These are phyloP conservation scores for Apophysomyces sp. DNA, from an alignment of 371 early-diverging fungal species.

Conservation along the genomic window DNA sequence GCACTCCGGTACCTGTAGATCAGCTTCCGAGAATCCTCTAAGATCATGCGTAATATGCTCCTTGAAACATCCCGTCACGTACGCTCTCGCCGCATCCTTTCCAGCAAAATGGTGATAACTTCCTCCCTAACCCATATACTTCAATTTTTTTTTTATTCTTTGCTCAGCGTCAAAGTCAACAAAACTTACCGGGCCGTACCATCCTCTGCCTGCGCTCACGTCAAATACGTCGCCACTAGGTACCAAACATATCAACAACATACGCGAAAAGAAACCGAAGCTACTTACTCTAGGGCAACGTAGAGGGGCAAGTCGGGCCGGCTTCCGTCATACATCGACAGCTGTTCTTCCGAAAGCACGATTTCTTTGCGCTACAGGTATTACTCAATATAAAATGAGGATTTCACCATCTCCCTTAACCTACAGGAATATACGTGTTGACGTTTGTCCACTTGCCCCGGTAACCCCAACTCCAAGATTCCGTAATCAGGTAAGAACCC, in stretches of 20 bases:
- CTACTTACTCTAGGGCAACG: constrained; percentile 78
- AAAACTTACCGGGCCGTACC: constrained; percentile 69
- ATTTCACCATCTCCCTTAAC: not conserved
- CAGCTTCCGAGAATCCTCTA: constrained; percentile 71
- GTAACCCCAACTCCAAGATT: constrained; percentile 78
- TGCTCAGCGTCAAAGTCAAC: not conserved
- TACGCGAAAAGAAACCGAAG: not conserved
- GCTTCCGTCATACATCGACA: constrained; percentile 78
- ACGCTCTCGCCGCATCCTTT: constrained; percentile 90
- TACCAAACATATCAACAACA: not conserved
- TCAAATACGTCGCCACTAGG: constrained; percentile 85
- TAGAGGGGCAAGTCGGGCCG: constrained; percentile 80
- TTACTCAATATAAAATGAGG: not conserved
- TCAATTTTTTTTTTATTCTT: not conserved
- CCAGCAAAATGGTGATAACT: constrained; percentile 93
- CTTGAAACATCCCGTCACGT: constrained; percentile 92
- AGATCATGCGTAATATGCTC: constrained; percentile 93
- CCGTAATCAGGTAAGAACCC: constrained; percentile 73
- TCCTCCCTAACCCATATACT: constrained; percentile 49
- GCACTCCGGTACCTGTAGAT: constrained; percentile 71
- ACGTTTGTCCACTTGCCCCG: constrained; percentile 74
- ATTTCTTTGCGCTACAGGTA: constrained; percentile 43
- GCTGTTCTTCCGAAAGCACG: constrained; percentile 74
- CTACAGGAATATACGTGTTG: constrained; percentile 72
- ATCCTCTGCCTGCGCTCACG: constrained; percentile 68